Base-by-base conservation (phyloP, 371 early-diverging fungal species). In the Apophysomyces ossiformis region DNA sequence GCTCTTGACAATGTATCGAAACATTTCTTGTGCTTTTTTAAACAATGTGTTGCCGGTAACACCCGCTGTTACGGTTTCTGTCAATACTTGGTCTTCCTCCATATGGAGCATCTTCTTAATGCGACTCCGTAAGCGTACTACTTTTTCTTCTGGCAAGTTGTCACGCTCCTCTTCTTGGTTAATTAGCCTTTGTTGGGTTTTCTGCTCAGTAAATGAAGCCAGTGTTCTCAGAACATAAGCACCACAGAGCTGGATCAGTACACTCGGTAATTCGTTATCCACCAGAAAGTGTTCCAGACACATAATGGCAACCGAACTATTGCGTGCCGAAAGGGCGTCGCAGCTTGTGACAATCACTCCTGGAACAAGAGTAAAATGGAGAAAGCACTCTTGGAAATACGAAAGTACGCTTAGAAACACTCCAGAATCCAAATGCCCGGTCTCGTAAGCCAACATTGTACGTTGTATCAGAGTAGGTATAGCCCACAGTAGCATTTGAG, bases 1-100 rank as follows among this genome's bases (percentile, higher is more conserved):
- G 50, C 81, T 75, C 57, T 77, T 80, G 60, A 80, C 83, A 56
- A 81, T 81, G 12, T 75, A 77, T 15, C 71, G 72, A 44, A 83
- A 75, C 83, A 83, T 83, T 15, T 69, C 63, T 26, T 66, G 67
- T 7, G 83, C 64, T 59, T 80, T 80, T 36, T 67, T 63, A 60
- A 81, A 78, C 13, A 83, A 57, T 13, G 75, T 77, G 12, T 60
- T 61, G 5, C 76, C 72, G 0, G 73, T 76, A 0, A 78, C 71
- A 8, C 68, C 71, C 1, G 74, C 75, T 0, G 79, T 66, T 1
- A 78, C 69, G 0, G 75, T 78, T 37, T 81, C 81, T 4, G 67
- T 43, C 18, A 65, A 64, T 4, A 65, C 39, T 32, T 54, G 56
- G 18, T 58, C 56, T 57, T 72, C 70, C 18, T 69, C 69, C n/a